Evolutionary conservation across 2,329 filamentous ascomycete species (phyloP), one percentile per base, ranked within the genome.

Genomic region (Grosmannia clavigera): DNA sequence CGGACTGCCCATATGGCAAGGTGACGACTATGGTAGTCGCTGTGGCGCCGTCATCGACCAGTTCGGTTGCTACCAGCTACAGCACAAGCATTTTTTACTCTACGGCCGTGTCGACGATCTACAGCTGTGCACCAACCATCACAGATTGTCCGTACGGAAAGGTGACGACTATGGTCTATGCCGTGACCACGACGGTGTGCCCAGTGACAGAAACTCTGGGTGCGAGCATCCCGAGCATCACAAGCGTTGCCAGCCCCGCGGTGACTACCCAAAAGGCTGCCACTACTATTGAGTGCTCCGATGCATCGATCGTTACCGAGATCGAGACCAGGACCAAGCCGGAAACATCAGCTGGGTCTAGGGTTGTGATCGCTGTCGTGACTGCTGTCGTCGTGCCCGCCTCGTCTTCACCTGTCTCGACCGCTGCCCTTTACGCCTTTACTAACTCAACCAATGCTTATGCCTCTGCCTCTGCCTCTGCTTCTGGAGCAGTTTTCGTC

Each of bases 101-200:
- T 2, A 63, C 62, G 3, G 58, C 52, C 14, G 59, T 60, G 1
- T 60, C 68, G 56, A 70, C 69, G 57, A 64, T 70, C 57, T 65
- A 64, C 12, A 66, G 66, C 5, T 71, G 68, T 59, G 62, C 66
- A 11, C 63, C 67, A 0, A 66, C 61, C 11, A 55, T 69, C 9
- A 70, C 68, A 43, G 58, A 67, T 58, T 70, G 68, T 65, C 68
- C 68, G 9, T 63, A 58, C 53, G 62, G 64, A 51, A 51, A 63
- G 50, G 65, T 67, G 27, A 68, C 67, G 22, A 66, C 66, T 19
- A 64, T 69, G 64, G 66, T 68, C 48, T 64, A 70, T 50, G 64
- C 69, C 52, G 59, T 61, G 16, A 58, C 66, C 46, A 76, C 74
- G 52, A 77, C 75, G 5, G 67, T 76, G 59, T 76, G 74, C 70